phyloP scores from a whole-genome alignment of 1,139 yeast genomes.

The Lodderomyces theae region DNA sequence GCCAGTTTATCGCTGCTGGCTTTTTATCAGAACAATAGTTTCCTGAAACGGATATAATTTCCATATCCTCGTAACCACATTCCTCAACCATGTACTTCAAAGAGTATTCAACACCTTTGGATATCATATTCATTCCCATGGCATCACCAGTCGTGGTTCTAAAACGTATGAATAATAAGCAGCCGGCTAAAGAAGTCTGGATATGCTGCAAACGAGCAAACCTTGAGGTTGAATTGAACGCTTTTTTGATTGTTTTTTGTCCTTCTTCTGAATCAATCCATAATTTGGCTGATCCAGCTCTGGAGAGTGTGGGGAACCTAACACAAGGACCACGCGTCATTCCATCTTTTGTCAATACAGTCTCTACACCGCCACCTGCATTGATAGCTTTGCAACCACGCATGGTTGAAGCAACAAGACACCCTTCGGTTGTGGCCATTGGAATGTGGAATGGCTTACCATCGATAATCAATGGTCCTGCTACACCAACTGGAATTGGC shows the following conservation, averaged over 20 bases:
- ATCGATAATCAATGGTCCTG: slow-evolving; percentile 93
- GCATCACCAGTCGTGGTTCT: slow-evolving; percentile 99
- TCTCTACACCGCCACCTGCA: slow-evolving; percentile 92
- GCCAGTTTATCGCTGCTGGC: slow-evolving; percentile 98
- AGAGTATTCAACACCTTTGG: slow-evolving; percentile 93
- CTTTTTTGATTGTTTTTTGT: slow-evolving; percentile 73
- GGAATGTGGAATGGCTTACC: slow-evolving; percentile 87
- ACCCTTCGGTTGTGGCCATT: slow-evolving; percentile 99
- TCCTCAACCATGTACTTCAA: slow-evolving; percentile 81
- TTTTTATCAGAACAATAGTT: slow-evolving; percentile 97
- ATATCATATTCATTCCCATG: slow-evolving; percentile 99
- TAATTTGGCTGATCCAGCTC: slow-evolving; percentile 93
- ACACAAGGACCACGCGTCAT: slow-evolving; percentile 99
- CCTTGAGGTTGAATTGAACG: slow-evolving; percentile 94
- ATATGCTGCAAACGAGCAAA: slow-evolving; percentile 91
- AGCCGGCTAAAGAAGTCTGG: slow-evolving; percentile 96
- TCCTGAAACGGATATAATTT: slow-evolving; percentile 88
- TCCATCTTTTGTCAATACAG: slow-evolving; percentile 93
- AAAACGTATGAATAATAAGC: slow-evolving; percentile 81
- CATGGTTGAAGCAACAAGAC: slow-evolving; percentile 96
- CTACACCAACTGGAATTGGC: slow-evolving; percentile 97
- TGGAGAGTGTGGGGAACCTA: slow-evolving; percentile 69
- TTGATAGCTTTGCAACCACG: slow-evolving; percentile 98
- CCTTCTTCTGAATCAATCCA: slow-evolving; percentile 98
- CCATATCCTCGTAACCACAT: slow-evolving; percentile 94